Conservation (phyloP, 2,329 filamentous ascomycete species). For the Decorospora gaudefroyi region DNA sequence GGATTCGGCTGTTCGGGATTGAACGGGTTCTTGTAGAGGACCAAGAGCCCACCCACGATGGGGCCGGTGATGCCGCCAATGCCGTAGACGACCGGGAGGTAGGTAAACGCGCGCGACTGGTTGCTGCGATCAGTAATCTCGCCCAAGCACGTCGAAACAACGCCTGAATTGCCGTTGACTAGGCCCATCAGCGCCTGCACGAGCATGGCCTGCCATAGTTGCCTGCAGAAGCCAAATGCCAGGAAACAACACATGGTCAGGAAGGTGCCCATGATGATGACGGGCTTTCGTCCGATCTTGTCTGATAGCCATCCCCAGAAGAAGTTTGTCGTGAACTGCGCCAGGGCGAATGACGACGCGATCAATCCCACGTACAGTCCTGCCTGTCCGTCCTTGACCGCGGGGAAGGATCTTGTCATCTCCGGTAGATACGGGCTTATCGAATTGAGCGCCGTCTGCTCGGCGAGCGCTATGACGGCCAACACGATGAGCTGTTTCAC, state of each 20-base stretch:
- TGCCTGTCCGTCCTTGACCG: conserved; percentile 70
- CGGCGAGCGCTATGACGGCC: conserved; percentile 84
- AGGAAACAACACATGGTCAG: conserved; percentile 80
- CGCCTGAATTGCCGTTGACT: conserved; percentile 91
- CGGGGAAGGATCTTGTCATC: conserved; percentile 86
- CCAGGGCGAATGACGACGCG: conserved; percentile 87
- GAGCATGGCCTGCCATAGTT: conserved; percentile 79
- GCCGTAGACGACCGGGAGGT: conserved; percentile 94
- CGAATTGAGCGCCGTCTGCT: conserved; percentile 96
- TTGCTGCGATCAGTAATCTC: conserved; percentile 96
- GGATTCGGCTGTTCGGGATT: conserved; percentile 56
- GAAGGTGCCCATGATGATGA: conserved; percentile 80
- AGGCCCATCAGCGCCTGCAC: conserved; percentile 91
- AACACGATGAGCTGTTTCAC: conserved; percentile 80
- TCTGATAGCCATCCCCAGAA: conserved; percentile 87
- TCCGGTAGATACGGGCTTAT: conserved; percentile 93
- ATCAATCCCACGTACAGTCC: conserved; percentile 90
- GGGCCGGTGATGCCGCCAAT: conserved; percentile 92
- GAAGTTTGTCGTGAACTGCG: conserved; percentile 91
- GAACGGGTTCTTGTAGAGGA: conserved; percentile 65
- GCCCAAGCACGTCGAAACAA: conserved; percentile 90
- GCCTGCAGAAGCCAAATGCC: conserved; percentile 83
- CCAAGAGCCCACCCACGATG: conserved; percentile 82
- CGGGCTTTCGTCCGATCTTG: conserved; percentile 76
- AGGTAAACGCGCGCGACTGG: conserved; percentile 90